A percentile compares a stretch with the other conserved stretches of the same genome.
phyloP scores from a whole-genome alignment of 306 rosid species.

The Lathyrus tuberosus region DNA sequence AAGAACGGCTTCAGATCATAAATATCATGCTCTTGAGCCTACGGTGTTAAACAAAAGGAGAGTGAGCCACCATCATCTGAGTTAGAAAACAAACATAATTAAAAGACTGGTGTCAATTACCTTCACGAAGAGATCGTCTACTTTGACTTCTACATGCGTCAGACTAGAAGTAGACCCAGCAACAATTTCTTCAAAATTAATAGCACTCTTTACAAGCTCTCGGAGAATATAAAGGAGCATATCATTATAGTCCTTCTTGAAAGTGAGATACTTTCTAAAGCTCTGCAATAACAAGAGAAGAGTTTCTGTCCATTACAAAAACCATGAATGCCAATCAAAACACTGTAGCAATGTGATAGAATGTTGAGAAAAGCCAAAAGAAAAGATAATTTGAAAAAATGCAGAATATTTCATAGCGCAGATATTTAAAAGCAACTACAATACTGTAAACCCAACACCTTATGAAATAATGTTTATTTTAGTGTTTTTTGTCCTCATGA shows the following conservation, averaged over 20 bases:
- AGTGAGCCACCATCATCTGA: constrained; percentile 14
- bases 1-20: constrained; percentile 86
- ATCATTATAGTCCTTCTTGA: constrained; percentile 87
- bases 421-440: too few relatives aligned
- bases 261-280: constrained; percentile 87
- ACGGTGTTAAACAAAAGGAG: constrained; percentile 43
- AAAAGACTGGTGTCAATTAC: constrained; percentile 42
- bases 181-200: constrained; percentile 79
- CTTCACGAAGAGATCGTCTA: constrained; percentile 73
- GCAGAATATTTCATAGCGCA: too few relatives aligned
- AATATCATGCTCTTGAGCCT: constrained; percentile 95
- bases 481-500: too few relatives aligned
- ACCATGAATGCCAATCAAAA: neutral
- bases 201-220: constrained; percentile 80
- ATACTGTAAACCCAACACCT: too few relatives aligned
- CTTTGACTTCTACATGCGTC: constrained; percentile 66
- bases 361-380: neutral
- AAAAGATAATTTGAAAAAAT: neutral
- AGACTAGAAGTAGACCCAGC: constrained; percentile 67
- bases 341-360: neutral
- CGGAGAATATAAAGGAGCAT: constrained; percentile 75
- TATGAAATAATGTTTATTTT: too few relatives aligned
- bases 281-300: constrained; percentile 60
- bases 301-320: constrained; percentile 19
- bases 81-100: constrained; percentile 20